Base-by-base conservation (phyloP, 2,329 filamentous ascomycete species). In the Aspergillus proliferans region DNA sequence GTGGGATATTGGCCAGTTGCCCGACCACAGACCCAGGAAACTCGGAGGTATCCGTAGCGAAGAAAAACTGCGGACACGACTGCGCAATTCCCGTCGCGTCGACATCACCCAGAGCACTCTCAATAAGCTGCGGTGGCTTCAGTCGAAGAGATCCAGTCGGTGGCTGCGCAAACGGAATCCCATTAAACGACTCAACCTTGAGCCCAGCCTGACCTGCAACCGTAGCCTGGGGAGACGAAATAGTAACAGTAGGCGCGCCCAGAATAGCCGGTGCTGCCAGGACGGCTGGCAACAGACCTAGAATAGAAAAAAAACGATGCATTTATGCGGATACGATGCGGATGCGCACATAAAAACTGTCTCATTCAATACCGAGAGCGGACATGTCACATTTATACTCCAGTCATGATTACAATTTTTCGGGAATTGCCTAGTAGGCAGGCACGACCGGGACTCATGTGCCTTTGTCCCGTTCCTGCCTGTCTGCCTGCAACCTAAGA, bases 141-240 rank as follows among this genome's bases (percentile, higher is more conserved):
- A 93, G 77, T 14, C 88, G 82, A 21, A 88, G 72, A 3, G 74
- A 64, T 0, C 84, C 86, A 0, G 79, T 75, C 0, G 87, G 87
- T 1, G 86, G 78, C 52, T 87, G 74, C 2, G 87, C 86, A 60
- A 83, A 93, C 3, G 87, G 87, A 48, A 93, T 88, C 19, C 84
- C 86, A 48, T 79, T 82, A 71, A 88, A 91, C 22, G 75, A 80
- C 49, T 92, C 87, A 18, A 88, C 76, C 22, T 69, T 67, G 2
- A 43, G 58, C 2, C 66, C 61, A 51, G 56, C 68, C 48, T 34
- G 57, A 8, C 64, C 66, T 15, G 65, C 63, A 30, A 87, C 69
- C 4, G 78, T 84, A 34, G 80, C 83, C 40, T 56, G 15, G 6
- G 66, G 66, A 3, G 77, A 74, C 1, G 76, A 67, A 33, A 83